phyloP scores from a whole-genome alignment of 164 flowering plant species.

The Dillenia turbinata region DNA sequence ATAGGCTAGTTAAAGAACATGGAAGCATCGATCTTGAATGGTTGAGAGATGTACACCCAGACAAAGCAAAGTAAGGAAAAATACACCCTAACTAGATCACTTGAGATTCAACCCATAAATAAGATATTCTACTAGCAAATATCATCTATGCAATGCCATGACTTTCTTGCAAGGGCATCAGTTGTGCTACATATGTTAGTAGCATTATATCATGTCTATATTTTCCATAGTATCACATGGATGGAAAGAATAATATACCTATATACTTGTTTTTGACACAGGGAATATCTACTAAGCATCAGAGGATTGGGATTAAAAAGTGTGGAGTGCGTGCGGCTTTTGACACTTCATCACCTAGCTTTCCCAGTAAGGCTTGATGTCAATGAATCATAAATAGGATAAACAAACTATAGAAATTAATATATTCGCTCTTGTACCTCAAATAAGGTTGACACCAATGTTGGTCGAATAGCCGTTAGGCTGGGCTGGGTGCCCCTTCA shows the following conservation, averaged over 20 bases:
- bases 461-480: slow-evolving; percentile 78
- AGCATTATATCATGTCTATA: no score
- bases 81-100: no score
- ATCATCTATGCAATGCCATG: no score
- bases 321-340: slow-evolving; percentile 91
- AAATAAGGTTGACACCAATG: slow-evolving; percentile 84
- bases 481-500: slow-evolving; percentile 94
- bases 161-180: no score
- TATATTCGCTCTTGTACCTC: neutral
- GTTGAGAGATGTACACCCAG: slow-evolving; percentile 93
- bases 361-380: slow-evolving; percentile 73
- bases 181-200: no score
- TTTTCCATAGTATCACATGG: no score
- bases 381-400: neutral
- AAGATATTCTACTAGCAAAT: no score
- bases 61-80: slow-evolving; percentile 86
- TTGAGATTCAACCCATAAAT: no score
- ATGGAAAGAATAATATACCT: no score
- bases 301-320: slow-evolving; percentile 93
- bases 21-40: slow-evolving; percentile 94
- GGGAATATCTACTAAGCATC: slow-evolving; percentile 84
- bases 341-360: slow-evolving; percentile 95
- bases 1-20: slow-evolving; percentile 75
- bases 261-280: slow-evolving; percentile 14
- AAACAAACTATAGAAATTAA: neutral